Percentiles rank a stretch among this genome's conserved stretches.
Conservation (phyloP, 495 filamentous ascomycete genomes). For the Patellaria atrata region DNA sequence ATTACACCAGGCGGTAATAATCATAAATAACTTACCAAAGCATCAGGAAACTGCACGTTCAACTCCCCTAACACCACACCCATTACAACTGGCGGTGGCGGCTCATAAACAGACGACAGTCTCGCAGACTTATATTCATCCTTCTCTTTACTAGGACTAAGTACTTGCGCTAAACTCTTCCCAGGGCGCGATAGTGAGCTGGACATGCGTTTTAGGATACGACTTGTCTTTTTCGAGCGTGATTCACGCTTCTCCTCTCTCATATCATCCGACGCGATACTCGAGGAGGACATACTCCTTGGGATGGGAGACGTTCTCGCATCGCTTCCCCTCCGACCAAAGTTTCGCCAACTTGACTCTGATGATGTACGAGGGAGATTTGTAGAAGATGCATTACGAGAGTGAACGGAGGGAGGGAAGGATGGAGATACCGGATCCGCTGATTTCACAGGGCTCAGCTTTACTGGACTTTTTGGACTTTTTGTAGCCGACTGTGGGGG, state of each 20-base stretch:
- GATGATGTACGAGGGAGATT: constrained; percentile 24
- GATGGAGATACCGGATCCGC: constrained; percentile 29
- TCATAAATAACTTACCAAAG: constrained; percentile 43
- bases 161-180: constrained; percentile 37
- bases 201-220: constrained; percentile 62
- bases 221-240: constrained; percentile 51
- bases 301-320: constrained; percentile 20
- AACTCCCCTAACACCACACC: too few species aligned
- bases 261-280: constrained; percentile 28
- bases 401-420: constrained; percentile 31
- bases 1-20: too few species aligned
- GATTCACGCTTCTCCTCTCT: constrained; percentile 36
- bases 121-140: constrained; percentile 38
- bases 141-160: constrained; percentile 36
- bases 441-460: constrained; percentile 6
- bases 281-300: constrained; percentile 28
- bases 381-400: constrained; percentile 14
- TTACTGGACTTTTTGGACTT: constrained; percentile 11
- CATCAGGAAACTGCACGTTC: constrained; percentile 89
- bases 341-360: constrained; percentile 25
- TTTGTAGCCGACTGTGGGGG: constrained; percentile 21
- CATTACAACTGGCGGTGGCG: constrained; percentile 24
- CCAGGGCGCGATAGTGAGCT: constrained; percentile 33
- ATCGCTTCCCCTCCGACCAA: constrained; percentile 29
- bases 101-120: constrained; percentile 29